Evolutionary conservation across 2,329 filamentous ascomycete genomes (phyloP).

Genomic region (Daldinia sp.): DNA sequence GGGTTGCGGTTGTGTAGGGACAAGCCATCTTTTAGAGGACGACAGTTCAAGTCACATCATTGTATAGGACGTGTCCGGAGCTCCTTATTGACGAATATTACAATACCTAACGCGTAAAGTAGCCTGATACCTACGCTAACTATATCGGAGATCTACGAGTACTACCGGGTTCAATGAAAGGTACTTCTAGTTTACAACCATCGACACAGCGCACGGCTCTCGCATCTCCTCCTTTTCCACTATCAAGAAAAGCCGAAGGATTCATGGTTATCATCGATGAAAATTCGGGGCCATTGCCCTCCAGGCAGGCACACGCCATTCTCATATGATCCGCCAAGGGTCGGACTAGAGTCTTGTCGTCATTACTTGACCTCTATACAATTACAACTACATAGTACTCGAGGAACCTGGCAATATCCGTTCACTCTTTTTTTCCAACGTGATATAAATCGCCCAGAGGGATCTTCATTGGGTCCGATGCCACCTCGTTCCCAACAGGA

Average conservation of each 20-base stretch:
- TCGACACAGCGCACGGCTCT: neutral
- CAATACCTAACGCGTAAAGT: conserved; percentile 8
- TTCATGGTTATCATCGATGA: conserved; percentile 17
- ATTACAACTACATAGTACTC: neutral
- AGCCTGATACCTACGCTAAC: neutral
- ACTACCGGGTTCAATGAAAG: conserved; percentile 17
- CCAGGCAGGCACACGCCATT: conserved; percentile 20
- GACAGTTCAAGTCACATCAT: neutral
- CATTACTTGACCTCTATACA: conserved; percentile 12
- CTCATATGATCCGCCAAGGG: conserved; percentile 21
- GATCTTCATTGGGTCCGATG: neutral
- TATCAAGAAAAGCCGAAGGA: conserved; percentile 15
- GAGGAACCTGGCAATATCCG: neutral
- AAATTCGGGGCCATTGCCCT: conserved; percentile 14
- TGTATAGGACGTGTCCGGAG: conserved; percentile 7
- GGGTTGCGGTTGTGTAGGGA: neutral
- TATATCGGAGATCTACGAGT: neutral
- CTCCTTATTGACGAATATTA: conserved; percentile 7
- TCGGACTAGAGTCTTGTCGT: conserved; percentile 18
- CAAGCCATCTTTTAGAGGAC: neutral
- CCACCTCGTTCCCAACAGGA: conserved; percentile 4
- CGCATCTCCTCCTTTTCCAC: neutral
- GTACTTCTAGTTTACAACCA: neutral
- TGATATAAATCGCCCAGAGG: conserved; percentile 8
- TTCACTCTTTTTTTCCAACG: neutral